phyloP scores from a whole-genome alignment of 768 basidiomycete species.

The Bullera alba region DNA sequence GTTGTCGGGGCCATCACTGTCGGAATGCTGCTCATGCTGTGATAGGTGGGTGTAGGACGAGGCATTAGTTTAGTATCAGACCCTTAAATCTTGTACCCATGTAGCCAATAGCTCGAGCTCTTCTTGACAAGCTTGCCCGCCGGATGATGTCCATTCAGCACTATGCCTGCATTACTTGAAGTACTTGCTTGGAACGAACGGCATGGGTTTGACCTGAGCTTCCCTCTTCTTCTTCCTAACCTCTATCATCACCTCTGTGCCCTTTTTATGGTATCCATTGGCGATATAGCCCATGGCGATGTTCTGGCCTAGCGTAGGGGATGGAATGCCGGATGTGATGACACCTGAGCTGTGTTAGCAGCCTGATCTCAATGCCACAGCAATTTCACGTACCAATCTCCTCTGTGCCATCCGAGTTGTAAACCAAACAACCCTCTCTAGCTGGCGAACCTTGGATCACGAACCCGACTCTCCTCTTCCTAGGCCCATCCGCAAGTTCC shows the following conservation, averaged over 20 bases:
- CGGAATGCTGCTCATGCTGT: no score
- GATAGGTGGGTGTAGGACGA: no score
- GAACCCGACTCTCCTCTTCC: constrained; percentile 71
- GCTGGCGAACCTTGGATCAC: constrained; percentile 79
- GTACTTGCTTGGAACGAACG: constrained; percentile 77
- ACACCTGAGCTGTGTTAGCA: constrained; percentile 50
- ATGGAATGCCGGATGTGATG: constrained; percentile 93
- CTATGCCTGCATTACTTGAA: constrained; percentile 49
- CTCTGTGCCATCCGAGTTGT: constrained; percentile 54
- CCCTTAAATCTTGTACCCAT: no score
- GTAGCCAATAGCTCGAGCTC: no score
- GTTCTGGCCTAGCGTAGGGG: constrained; percentile 79
- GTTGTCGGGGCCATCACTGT: no score
- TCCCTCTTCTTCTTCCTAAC: constrained; percentile 72
- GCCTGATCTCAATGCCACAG: not conserved
- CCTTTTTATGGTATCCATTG: constrained; percentile 78
- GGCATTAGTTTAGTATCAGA: no score
- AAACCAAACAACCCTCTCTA: constrained; percentile 76
- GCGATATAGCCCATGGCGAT: constrained; percentile 92
- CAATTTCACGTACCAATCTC: constrained; percentile 56
- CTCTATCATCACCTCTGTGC: constrained; percentile 73
- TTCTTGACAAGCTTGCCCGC: no score
- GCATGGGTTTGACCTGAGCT: constrained; percentile 73
- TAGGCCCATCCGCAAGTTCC: constrained; percentile 73
- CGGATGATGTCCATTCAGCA: no score